These are phyloP conservation scores for Cordyceps tenuipes DNA, from an alignment of 2,329 filamentous ascomycete genomes.

Conservation along the genomic window DNA sequence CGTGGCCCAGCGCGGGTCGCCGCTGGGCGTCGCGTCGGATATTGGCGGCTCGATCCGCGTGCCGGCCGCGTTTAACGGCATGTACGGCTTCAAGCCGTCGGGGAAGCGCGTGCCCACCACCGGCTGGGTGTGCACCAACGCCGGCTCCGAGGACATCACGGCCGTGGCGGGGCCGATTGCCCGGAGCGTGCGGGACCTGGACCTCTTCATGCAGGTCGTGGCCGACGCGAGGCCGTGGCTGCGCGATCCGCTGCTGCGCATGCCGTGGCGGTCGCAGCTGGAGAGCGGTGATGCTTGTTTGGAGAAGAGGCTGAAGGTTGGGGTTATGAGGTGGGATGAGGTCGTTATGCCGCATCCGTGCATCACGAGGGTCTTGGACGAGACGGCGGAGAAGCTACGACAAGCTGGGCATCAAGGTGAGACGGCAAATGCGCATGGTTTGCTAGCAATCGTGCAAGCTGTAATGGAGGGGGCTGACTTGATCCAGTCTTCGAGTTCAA, in stretches of 20 bases:
- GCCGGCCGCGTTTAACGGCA: conserved; percentile 23
- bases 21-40: conserved; percentile 25
- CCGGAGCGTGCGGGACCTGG: conserved; percentile 28
- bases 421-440: background rate
- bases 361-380: conserved; percentile 40
- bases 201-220: background rate
- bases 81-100: conserved; percentile 18
- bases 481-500: conserved; percentile 41
- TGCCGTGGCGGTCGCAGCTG: conserved; percentile 12
- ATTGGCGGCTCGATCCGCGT: conserved; percentile 25
- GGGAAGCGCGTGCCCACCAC: conserved; percentile 14
- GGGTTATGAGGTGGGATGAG: conserved; percentile 42
- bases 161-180: conserved; percentile 33
- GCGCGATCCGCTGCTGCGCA: conserved; percentile 16
- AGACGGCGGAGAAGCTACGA: conserved; percentile 39
- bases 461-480: background rate
- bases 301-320: conserved; percentile 42
- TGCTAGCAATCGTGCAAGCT: background rate
- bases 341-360: conserved; percentile 49
- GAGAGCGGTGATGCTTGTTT: background rate
- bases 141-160: conserved; percentile 22
- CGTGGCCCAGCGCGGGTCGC: conserved; percentile 25
- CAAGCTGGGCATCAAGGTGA: conserved; percentile 11
- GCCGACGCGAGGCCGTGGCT: background rate
- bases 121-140: conserved; percentile 13